Evolutionary conservation across 345 rosid species (phyloP).

Genomic region (Lumnitzera racemosa): DNA sequence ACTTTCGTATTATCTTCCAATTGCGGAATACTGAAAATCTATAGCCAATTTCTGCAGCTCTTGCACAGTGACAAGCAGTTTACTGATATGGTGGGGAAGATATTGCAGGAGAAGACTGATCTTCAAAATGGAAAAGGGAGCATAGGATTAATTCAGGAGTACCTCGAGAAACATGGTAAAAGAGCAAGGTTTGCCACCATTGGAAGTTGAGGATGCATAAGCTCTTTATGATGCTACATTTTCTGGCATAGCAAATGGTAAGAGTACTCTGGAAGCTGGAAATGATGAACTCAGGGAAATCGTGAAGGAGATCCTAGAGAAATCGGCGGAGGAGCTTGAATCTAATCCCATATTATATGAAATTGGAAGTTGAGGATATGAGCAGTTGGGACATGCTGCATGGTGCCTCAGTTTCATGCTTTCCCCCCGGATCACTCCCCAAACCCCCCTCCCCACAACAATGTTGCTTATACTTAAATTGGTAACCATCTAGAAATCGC

Average conservation of each 20-base stretch:
- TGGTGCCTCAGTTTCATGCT: neutral
- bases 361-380: slow-evolving; percentile 20
- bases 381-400: neutral
- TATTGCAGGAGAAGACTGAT: slow-evolving; percentile 19
- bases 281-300: slow-evolving; percentile 26
- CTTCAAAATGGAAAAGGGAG: slow-evolving; percentile 16
- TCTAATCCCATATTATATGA: slow-evolving; percentile 43
- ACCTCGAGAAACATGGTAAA: slow-evolving; percentile 47
- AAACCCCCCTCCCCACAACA: too few species aligned
- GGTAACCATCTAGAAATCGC: too few species aligned
- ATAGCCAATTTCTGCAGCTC: slow-evolving; percentile 34
- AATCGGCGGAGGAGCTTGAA: slow-evolving; percentile 54
- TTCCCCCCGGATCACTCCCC: neutral
- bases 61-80: slow-evolving; percentile 43
- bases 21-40: slow-evolving; percentile 7
- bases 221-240: slow-evolving; percentile 49
- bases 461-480: too few species aligned
- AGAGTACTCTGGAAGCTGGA: slow-evolving; percentile 14
- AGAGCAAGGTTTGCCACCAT: slow-evolving; percentile 68
- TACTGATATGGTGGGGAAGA: slow-evolving; percentile 27
- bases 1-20: too few species aligned
- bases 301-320: slow-evolving; percentile 43
- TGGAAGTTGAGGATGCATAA: slow-evolving; percentile 49
- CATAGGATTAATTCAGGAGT: slow-evolving; percentile 26
- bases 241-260: slow-evolving; percentile 22